A percentile compares a stretch with the other conserved stretches of the same genome.
Conservation (phyloP, 768 basidiomycete genomes). For the Termitomyces sp. region DNA sequence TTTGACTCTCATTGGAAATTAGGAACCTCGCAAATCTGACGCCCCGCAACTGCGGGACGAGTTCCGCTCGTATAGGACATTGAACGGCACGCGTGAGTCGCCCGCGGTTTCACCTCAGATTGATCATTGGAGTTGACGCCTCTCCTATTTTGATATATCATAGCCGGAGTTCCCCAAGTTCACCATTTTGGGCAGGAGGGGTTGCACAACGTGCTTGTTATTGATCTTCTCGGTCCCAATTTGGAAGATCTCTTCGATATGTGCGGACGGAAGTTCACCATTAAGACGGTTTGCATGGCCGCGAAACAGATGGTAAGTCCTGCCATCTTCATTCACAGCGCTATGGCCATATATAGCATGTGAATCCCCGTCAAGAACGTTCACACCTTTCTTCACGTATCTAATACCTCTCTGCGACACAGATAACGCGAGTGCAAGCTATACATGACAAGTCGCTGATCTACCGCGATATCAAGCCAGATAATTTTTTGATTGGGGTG, state of each 20-base stretch:
- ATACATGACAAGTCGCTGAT: constrained; percentile 99
- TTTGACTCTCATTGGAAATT: constrained; percentile 8
- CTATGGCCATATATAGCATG: neutral
- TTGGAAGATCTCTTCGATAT: constrained; percentile 98
- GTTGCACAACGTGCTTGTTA: constrained; percentile 91
- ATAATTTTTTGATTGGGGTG: constrained; percentile 97
- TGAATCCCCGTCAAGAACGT: constrained; percentile 9
- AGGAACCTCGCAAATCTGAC: constrained; percentile 96
- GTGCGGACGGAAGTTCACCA: constrained; percentile 95
- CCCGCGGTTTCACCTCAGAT: neutral
- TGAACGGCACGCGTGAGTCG: constrained; percentile 80
- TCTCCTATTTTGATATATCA: constrained; percentile 5
- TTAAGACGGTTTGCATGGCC: constrained; percentile 99
- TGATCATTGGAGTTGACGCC: neutral
- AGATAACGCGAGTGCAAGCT: constrained; percentile 95
- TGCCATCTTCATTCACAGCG: neutral
- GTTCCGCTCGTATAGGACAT: constrained; percentile 93
- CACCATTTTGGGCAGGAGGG: constrained; percentile 99
- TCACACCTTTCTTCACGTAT: constrained; percentile 3
- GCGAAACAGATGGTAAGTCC: constrained; percentile 93
- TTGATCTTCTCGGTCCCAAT: constrained; percentile 95
- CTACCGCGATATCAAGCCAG: constrained; percentile 98
- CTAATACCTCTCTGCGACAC: constrained; percentile 9
- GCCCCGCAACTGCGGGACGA: constrained; percentile 97
- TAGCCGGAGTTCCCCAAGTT: constrained; percentile 96